Evolutionary conservation across 1,139 yeast species (phyloP), one percentile per base, ranked within the genome.

Genomic region (Yamadazyma aaseri): DNA sequence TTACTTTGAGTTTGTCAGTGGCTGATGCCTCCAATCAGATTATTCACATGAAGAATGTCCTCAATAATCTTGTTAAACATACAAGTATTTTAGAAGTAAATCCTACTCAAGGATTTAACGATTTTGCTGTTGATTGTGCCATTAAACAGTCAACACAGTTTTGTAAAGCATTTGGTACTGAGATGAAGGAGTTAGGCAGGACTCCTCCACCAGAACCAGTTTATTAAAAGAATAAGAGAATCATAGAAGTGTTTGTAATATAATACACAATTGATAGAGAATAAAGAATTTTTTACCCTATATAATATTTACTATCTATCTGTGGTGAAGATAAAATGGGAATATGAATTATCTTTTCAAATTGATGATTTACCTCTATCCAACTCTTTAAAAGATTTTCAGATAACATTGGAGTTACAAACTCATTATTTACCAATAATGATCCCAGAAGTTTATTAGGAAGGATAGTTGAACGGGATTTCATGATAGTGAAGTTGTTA

Each of bases 21-120:
- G 57, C 65, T 9, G 74, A 68, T 45, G 52, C 52, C 22, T 62
- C 67, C 5, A 64, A 64, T 23, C 57, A 61, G 32, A 46, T 55
- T 15, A 41, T 66, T 7, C 58, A 58, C 41, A 45, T 67, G 6
- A 58, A 58, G 38, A 67, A 68, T 2, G 39, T 65, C 6, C 44
- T 65, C 26, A 42, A 32, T 11, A 34, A 13, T 8, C 35, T 46
- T 11, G 25, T 45, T 3, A 5, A 46, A 32, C 17, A 46, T 37
- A 21, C 47, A 46, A 3, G 49, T 38, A 20, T 55, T 40, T 30
- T 43, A 34, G 15, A 35, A 17, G 12, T 14, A 4, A 34, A 39
- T 10, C 23, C 43, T 6, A 16, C 17, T 14, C 20, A 20, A 5
- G 65, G 65, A 1, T 56, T 40, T 42, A 55, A 56, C 31, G 56